A percentile compares a stretch with the other conserved stretches of the same genome.
These are phyloP conservation scores for Fraxinus sp. DNA, from an alignment of 305 asterid genomes.

Conservation along the genomic window DNA sequence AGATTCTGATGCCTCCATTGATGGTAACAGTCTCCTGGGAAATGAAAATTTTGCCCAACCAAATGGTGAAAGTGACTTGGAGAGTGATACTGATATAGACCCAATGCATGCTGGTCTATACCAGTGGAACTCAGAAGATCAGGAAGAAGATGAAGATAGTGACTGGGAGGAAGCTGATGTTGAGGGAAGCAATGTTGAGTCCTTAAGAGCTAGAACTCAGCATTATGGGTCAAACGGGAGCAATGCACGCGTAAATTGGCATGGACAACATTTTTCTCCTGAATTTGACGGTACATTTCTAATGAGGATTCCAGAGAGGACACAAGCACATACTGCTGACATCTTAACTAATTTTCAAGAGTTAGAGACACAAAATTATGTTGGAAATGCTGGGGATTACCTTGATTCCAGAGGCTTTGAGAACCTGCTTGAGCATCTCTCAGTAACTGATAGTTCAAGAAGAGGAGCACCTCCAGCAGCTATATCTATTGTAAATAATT, in stretches of 20 bases:
- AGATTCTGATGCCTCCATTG: constrained; percentile 71
- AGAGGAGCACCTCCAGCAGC: constrained; percentile 89
- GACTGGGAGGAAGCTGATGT: constrained; percentile 64
- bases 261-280: constrained; percentile 39
- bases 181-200: constrained; percentile 36
- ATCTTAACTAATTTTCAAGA: constrained; percentile 39
- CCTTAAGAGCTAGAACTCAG: constrained; percentile 33
- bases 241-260: constrained; percentile 28
- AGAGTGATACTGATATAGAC: constrained; percentile 78
- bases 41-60: constrained; percentile 43
- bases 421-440: constrained; percentile 59
- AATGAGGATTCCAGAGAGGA: constrained; percentile 33
- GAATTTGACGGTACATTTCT: constrained; percentile 38
- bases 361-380: constrained; percentile 33
- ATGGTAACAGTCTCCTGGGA: constrained; percentile 53
- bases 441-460: constrained; percentile 52
- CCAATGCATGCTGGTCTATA: constrained; percentile 89
- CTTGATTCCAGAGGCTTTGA: constrained; percentile 55
- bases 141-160: constrained; percentile 40
- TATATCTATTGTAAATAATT: constrained; percentile 47
- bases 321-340: constrained; percentile 27
- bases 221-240: constrained; percentile 31
- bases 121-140: constrained; percentile 67
- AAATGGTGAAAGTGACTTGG: constrained; percentile 54
- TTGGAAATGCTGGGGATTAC: constrained; percentile 44